Conservation (phyloP, 495 filamentous ascomycete species). For the Penicillium arizonense region DNA sequence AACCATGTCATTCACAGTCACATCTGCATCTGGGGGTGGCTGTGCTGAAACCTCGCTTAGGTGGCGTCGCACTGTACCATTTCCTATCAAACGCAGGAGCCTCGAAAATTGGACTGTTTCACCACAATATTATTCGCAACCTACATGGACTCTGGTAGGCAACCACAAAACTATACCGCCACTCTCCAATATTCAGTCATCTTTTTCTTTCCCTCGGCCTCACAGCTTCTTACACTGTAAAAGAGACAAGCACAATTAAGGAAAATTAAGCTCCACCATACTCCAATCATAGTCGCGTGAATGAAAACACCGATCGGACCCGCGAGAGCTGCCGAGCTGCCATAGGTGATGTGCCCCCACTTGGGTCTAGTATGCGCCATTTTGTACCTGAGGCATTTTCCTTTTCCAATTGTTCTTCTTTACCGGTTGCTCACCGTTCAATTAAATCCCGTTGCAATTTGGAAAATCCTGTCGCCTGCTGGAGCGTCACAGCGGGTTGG, state of each 20-base stretch:
- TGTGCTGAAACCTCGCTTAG: slow-evolving; percentile 19
- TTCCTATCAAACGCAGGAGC: slow-evolving; percentile 9
- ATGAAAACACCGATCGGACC: background rate
- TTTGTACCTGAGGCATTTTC: slow-evolving; percentile 32
- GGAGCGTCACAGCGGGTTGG: background rate
- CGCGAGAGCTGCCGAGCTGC: background rate
- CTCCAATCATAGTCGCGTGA: slow-evolving; percentile 10
- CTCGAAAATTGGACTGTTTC: slow-evolving; percentile 10
- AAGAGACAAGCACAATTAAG: slow-evolving; percentile 6
- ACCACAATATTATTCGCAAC: background rate
- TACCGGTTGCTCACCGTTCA: background rate
- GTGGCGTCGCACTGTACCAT: slow-evolving; percentile 13
- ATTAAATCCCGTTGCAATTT: background rate
- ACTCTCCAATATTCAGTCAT: no score
- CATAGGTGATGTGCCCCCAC: slow-evolving; percentile 11
- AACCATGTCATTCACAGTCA: no score
- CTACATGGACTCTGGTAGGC: no score
- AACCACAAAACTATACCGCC: no score
- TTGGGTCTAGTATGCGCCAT: slow-evolving; percentile 21
- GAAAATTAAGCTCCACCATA: slow-evolving; percentile 22
- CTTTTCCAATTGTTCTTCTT: slow-evolving; percentile 17
- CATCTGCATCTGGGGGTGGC: slow-evolving; percentile 22
- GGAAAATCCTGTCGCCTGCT: background rate
- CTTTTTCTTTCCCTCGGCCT: no score
- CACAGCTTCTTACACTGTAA: no score